A percentile compares a stretch with the other conserved stretches of the same genome.
Evolutionary conservation across 768 basidiomycete genomes (phyloP).

Genomic region (Pleurotus tuber-regium): DNA sequence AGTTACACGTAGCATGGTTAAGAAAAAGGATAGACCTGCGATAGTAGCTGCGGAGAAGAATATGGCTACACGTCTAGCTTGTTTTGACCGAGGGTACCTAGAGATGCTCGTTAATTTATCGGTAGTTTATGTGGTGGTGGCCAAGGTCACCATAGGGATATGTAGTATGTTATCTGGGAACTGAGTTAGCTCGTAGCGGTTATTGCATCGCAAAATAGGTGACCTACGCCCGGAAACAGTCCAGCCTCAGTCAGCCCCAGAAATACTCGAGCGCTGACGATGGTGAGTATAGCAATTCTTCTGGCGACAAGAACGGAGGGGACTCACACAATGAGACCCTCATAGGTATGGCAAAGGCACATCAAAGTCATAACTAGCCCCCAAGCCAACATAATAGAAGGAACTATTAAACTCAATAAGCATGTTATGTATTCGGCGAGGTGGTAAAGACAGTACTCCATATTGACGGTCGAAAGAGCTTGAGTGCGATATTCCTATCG

Average conservation of each 20-base stretch:
- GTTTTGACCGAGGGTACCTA: slow-evolving; percentile 44
- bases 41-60: slow-evolving; percentile 58
- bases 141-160: slow-evolving; percentile 43
- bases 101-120: background rate
- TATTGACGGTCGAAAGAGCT: slow-evolving; percentile 24
- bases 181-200: no score
- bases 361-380: slow-evolving; percentile 26
- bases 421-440: background rate
- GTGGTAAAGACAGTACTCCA: slow-evolving; percentile 16
- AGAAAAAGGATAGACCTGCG: slow-evolving; percentile 27
- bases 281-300: slow-evolving; percentile 23
- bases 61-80: slow-evolving; percentile 49
- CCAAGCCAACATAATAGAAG: slow-evolving; percentile 24
- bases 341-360: slow-evolving; percentile 22
- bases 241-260: slow-evolving; percentile 25
- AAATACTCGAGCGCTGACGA: slow-evolving; percentile 22
- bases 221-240: slow-evolving; percentile 24
- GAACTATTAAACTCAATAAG: slow-evolving; percentile 11
- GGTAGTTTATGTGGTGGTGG: background rate
- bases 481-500: slow-evolving; percentile 22
- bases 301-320: no score
- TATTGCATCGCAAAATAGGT: background rate
- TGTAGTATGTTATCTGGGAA: slow-evolving; percentile 31
- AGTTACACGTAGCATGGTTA: no score
- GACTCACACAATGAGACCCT: slow-evolving; percentile 27